Conservation (phyloP, 768 basidiomycete species). For the Dendrothele bispora region DNA sequence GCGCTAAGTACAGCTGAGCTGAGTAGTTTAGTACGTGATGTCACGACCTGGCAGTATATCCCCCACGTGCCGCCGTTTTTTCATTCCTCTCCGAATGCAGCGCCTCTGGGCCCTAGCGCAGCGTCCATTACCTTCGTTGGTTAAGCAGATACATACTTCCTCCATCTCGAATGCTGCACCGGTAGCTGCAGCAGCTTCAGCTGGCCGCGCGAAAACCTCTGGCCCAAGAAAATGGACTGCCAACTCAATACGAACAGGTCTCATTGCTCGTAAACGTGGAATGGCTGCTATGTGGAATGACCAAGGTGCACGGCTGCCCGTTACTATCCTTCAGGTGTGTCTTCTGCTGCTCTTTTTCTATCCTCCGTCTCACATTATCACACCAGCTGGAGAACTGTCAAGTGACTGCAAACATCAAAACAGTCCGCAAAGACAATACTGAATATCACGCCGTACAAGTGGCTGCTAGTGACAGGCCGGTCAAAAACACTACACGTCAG, state of each 20-base stretch:
- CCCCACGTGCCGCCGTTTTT: too few species aligned
- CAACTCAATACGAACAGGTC: conserved; percentile 82
- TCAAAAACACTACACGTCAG: conserved; percentile 70
- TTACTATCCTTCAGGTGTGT: conserved; percentile 89
- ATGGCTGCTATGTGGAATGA: conserved; percentile 95
- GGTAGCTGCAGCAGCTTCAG: not conserved
- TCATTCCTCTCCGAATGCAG: too few species aligned
- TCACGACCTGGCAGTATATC: too few species aligned
- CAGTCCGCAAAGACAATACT: conserved; percentile 61
- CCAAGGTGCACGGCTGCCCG: conserved; percentile 83
- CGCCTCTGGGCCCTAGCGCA: too few species aligned
- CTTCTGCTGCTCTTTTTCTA: conserved; percentile 1
- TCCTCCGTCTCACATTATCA: too few species aligned
- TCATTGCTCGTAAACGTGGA: conserved; percentile 93
- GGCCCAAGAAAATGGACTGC: conserved; percentile 74
- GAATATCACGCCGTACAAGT: conserved; percentile 94
- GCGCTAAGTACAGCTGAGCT: too few species aligned
- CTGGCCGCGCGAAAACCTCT: conserved; percentile 16
- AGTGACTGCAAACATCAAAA: conserved; percentile 78
- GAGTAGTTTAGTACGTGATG: too few species aligned
- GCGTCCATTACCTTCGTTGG: too few species aligned
- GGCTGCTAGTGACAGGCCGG: conserved; percentile 74
- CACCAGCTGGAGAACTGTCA: conserved; percentile 82
- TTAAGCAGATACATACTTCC: conserved; percentile 4
- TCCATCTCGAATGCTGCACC: not conserved